A percentile compares a stretch with the other conserved stretches of the same genome.
These are phyloP conservation scores for Coemansia guatemalensis DNA, from an alignment of 192 early-diverging fungal species.

Conservation along the genomic window DNA sequence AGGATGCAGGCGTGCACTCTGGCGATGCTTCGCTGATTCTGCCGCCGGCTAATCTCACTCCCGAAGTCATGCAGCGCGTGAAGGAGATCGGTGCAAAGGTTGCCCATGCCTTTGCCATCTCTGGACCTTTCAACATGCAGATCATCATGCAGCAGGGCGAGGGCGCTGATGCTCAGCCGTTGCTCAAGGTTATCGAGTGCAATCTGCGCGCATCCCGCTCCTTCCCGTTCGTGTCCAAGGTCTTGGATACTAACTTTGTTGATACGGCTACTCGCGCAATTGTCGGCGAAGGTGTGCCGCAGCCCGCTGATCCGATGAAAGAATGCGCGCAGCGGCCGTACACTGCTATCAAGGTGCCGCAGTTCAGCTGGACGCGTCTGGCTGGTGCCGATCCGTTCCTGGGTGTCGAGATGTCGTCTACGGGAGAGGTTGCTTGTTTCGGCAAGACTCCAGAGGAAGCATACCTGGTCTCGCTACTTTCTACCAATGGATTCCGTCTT, in stretches of 20 bases:
- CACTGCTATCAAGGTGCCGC: conserved; percentile 91
- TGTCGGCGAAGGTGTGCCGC: conserved; percentile 60
- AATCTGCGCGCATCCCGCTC: conserved; percentile 97
- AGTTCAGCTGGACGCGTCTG: conserved; percentile 96
- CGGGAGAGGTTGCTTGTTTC: conserved; percentile 98
- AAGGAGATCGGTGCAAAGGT: conserved; percentile 84
- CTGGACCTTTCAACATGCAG: conserved; percentile 99
- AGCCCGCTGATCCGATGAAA: conserved; percentile 56
- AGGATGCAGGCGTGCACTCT: conserved; percentile 97
- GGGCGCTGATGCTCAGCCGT: conserved; percentile 31
- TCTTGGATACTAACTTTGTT: conserved; percentile 88
- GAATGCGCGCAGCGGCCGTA: conserved; percentile 56
- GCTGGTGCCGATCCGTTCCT: conserved; percentile 95
- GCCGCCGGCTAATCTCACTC: conserved; percentile 65
- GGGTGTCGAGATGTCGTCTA: conserved; percentile 98
- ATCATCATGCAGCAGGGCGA: conserved; percentile 69
- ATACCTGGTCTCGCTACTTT: conserved; percentile 74
- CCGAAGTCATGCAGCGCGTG: conserved; percentile 58
- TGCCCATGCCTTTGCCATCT: conserved; percentile 87
- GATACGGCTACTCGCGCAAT: conserved; percentile 87
- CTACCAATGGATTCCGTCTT: conserved; percentile 90
- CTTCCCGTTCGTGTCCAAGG: conserved; percentile 98
- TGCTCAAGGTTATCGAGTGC: conserved; percentile 97
- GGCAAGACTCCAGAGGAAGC: conserved; percentile 88
- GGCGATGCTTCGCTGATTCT: conserved; percentile 94